phyloP scores from a whole-genome alignment of 2,329 filamentous ascomycete species.

The Myriosclerotinia curreyana region DNA sequence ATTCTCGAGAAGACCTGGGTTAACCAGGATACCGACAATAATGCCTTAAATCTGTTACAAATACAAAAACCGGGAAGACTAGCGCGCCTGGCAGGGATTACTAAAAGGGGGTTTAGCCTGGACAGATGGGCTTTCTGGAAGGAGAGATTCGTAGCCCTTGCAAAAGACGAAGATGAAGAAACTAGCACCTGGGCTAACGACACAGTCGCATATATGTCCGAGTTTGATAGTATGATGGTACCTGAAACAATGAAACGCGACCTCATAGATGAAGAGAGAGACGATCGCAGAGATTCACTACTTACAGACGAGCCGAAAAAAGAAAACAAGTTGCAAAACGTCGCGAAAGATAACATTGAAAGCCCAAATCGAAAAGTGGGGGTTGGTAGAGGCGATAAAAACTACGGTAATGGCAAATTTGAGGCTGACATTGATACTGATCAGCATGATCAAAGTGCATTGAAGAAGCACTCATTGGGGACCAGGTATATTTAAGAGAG shows the following conservation, averaged over 20 bases:
- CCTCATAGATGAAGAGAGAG: background rate
- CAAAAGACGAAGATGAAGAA: background rate
- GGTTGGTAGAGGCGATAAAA: rapidly evolving
- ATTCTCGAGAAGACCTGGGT: background rate
- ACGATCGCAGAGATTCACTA: no score
- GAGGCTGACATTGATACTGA: background rate
- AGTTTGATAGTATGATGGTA: background rate
- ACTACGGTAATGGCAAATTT: background rate
- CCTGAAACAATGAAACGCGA: no score
- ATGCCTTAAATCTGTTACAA: background rate
- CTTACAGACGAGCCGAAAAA: background rate
- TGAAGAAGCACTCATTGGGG: background rate
- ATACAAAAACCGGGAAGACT: background rate
- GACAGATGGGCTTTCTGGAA: background rate
- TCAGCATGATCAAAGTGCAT: background rate
- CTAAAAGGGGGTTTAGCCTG: background rate
- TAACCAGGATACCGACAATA: background rate
- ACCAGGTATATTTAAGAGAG: no score
- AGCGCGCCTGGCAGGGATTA: background rate
- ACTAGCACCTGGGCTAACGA: background rate
- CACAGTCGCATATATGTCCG: background rate
- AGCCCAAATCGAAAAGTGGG: background rate
- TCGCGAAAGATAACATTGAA: background rate
- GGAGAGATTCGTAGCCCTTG: background rate
- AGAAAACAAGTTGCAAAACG: no score